Evolutionary conservation across 2,329 filamentous ascomycete species (phyloP).

Genomic region (Podosphaera leucotricha): DNA sequence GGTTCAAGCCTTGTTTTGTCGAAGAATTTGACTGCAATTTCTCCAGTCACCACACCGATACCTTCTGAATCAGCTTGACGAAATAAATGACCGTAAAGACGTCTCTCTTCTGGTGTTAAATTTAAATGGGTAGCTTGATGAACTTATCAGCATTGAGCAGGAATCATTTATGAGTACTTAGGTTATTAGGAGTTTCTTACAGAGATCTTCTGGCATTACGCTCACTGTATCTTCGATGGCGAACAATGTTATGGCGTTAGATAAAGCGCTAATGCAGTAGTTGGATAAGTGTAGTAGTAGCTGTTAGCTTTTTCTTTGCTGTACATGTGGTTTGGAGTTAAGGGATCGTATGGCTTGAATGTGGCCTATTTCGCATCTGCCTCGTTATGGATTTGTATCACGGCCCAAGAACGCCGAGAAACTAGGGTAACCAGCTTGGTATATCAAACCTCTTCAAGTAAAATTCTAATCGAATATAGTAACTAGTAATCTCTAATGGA

Average conservation of each 20-base stretch:
- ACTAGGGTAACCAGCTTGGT: too few relatives aligned
- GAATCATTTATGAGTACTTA: not conserved
- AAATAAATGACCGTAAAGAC: constrained; percentile 81
- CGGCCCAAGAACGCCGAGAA: too few relatives aligned
- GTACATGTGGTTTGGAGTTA: too few relatives aligned
- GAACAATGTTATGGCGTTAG: not conserved
- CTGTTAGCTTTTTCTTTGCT: too few relatives aligned
- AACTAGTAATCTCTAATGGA: too few relatives aligned
- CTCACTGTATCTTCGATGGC: not conserved
- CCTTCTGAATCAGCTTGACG: constrained; percentile 76
- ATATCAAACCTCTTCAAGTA: too few relatives aligned
- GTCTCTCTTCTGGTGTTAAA: constrained; percentile 77
- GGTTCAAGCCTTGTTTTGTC: constrained; percentile 82
- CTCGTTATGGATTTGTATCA: too few relatives aligned
- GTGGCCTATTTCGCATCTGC: too few relatives aligned
- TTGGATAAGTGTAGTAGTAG: not conserved
- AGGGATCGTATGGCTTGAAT: too few relatives aligned
- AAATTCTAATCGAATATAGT: too few relatives aligned
- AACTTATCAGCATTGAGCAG: constrained; percentile 5
- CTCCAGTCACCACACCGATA: constrained; percentile 83
- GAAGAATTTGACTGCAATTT: constrained; percentile 92
- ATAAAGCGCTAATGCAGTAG: not conserved
- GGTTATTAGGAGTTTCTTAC: not conserved
- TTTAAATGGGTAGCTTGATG: constrained; percentile 42
- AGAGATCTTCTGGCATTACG: not conserved